Evolutionary conservation across 768 basidiomycete genomes (phyloP), one percentile per base, ranked within the genome.

Genomic region (Panaeolus papilionaceus): DNA sequence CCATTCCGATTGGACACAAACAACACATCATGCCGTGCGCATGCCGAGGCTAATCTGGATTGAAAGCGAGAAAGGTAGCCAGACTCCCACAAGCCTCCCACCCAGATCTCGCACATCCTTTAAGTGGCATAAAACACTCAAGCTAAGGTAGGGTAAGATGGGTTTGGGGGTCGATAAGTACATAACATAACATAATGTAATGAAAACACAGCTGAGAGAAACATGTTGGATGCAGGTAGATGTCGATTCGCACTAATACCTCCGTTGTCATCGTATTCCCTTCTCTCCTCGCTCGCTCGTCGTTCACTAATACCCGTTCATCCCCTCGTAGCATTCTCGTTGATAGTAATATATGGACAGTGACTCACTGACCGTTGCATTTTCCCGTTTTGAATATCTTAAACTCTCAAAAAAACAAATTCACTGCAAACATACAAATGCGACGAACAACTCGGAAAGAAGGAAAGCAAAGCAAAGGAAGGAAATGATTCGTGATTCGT

Each of bases 11-110:
- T 51, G 49, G 49, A 8, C 23, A 7, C 49, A 51, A 20, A 51
- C 7, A 51, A 51, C 49, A 51, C 49, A 51, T 51, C 49, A 58
- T 58, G 54, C 54, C 54, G 54, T 2, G 7, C 8, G 3, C 8
- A 18, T 58, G 54, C 54, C 54, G 54, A 12, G 33, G 26, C 14
- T 28, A 58, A 58, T 58, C 54, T 58, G 54, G 54, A 58, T 58
- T 37, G 28, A 23, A 8, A 4, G 5, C 49, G 7, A 51, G 23
- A 10, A 7, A 23, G 49, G 49, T 4, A 51, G 14, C 1, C 2
- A 51, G 23, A 51, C 54, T 58, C 54, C 14, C 26, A 33, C 54
- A 58, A 33, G 33, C 2, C 33, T 33, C 33, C 33, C 20, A 33
- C 16, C 16, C 16, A 58, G 54, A 58, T 58, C 54, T 58, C 28